phyloP scores from a whole-genome alignment of 78 protist species.

The Mantamonas sphyraenae region DNA sequence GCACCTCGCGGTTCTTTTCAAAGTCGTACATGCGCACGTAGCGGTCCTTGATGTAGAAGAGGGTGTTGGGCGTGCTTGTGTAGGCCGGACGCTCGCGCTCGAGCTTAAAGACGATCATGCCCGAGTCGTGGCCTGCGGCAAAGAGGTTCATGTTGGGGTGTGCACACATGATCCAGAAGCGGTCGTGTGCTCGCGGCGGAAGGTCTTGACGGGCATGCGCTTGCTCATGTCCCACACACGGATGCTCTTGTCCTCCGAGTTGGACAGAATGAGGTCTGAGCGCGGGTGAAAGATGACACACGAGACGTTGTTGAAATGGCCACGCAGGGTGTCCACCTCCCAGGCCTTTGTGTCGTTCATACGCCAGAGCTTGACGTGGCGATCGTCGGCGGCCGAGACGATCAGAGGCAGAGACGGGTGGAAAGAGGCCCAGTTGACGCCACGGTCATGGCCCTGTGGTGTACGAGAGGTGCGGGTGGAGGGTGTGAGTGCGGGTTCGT shows the following conservation, averaged over 20 bases:
- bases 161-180: constrained; percentile 93
- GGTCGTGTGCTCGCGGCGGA: constrained; percentile 90
- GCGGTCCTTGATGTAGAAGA: constrained; percentile 74
- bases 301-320: constrained; percentile 92
- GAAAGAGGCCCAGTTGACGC: constrained; percentile 98
- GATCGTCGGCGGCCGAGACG: constrained; percentile 94
- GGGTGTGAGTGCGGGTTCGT: too few relatives aligned
- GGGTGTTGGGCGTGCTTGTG: constrained; percentile 33
- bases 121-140: constrained; percentile 95
- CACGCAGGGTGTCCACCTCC: constrained; percentile 87
- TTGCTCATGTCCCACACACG: constrained; percentile 94
- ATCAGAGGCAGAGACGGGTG: constrained; percentile 90
- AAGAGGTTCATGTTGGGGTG: constrained; percentile 82
- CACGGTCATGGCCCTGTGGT: constrained; percentile 78
- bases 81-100: constrained; percentile 90
- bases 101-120: constrained; percentile 87
- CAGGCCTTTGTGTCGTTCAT: constrained; percentile 71
- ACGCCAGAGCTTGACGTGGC: constrained; percentile 90
- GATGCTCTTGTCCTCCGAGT: constrained; percentile 93
- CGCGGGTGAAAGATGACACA: constrained; percentile 93
- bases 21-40: constrained; percentile 62
- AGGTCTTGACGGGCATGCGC: constrained; percentile 57
- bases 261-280: constrained; percentile 64
- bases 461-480: too few relatives aligned
- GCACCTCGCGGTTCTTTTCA: constrained; percentile 15